These are phyloP conservation scores for Talaromyces sp. DNA, from an alignment of 2,329 filamentous ascomycete genomes.

Conservation along the genomic window DNA sequence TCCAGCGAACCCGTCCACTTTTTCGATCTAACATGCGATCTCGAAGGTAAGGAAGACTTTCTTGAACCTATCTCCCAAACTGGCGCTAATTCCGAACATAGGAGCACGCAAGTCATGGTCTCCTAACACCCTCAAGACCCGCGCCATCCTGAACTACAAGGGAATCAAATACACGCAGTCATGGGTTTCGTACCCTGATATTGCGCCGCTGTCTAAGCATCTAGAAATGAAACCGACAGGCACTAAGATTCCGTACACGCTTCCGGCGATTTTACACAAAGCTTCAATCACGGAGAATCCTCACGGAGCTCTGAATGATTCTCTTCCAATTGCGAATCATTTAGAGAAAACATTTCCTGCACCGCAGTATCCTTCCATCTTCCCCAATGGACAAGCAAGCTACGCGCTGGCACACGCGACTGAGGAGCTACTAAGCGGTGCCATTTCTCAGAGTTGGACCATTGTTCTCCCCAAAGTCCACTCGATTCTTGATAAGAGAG, in stretches of 20 bases:
- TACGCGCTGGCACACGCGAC: conserved; percentile 24
- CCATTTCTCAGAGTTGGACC: not conserved
- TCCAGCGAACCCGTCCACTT: conserved; percentile 24
- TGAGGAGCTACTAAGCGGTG: conserved; percentile 10
- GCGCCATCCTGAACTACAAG: conserved; percentile 22
- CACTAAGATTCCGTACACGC: conserved; percentile 20
- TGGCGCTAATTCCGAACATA: conserved; percentile 6
- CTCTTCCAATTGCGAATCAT: conserved; percentile 25
- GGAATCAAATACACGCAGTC: conserved; percentile 21
- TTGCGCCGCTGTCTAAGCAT: conserved; percentile 20
- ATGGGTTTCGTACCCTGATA: conserved; percentile 23
- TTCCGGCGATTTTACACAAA: conserved; percentile 28
- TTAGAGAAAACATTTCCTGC: conserved; percentile 25
- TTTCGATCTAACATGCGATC: conserved; percentile 23
- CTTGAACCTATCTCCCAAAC: conserved; percentile 20
- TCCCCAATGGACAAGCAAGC: conserved; percentile 28
- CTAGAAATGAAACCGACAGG: conserved; percentile 17
- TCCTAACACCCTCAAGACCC: conserved; percentile 20
- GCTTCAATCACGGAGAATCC: conserved; percentile 18
- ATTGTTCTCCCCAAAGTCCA: conserved; percentile 21
- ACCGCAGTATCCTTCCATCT: conserved; percentile 19
- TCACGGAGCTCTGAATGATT: conserved; percentile 26
- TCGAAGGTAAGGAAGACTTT: not conserved
- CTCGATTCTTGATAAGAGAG: conserved; percentile 21
- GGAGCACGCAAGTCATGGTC: conserved; percentile 25